Evolutionary conservation across 306 rosid genomes (phyloP).

Genomic region (Sechiopsis laciniata): DNA sequence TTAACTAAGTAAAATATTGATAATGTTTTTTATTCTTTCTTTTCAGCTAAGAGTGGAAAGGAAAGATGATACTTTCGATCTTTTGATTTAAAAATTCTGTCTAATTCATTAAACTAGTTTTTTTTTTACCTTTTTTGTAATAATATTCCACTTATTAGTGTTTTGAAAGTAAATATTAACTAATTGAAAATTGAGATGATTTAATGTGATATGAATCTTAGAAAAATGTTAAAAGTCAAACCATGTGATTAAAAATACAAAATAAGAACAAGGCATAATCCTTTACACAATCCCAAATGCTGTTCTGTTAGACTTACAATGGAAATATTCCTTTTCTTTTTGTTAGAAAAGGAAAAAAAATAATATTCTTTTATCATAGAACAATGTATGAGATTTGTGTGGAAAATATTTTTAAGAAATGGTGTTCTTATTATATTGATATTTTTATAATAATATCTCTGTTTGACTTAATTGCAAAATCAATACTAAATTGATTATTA

Average conservation of each 20-base stretch:
- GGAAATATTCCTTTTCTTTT: background rate
- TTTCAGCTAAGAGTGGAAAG: too few species aligned
- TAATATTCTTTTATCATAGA: background rate
- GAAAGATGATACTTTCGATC: too few species aligned
- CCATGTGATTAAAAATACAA: background rate
- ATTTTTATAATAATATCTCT: background rate
- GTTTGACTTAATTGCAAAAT: conserved; percentile 13
- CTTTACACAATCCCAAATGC: background rate
- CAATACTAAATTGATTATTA: background rate
- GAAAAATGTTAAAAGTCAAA: background rate
- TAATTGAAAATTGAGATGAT: background rate
- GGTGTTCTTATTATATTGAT: background rate
- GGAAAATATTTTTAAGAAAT: background rate
- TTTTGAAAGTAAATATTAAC: too few species aligned
- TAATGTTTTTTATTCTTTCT: too few species aligned
- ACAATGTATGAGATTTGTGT: background rate
- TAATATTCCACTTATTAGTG: too few species aligned
- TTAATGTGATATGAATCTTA: background rate
- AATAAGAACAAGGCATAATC: background rate
- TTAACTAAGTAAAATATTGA: too few species aligned
- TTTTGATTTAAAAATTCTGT: too few species aligned
- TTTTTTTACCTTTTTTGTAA: too few species aligned
- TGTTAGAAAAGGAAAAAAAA: background rate
- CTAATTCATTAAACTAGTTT: too few species aligned
- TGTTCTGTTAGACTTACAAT: background rate